Conservation (phyloP, 305 asterid genomes). For the Euphrasia arctica region DNA sequence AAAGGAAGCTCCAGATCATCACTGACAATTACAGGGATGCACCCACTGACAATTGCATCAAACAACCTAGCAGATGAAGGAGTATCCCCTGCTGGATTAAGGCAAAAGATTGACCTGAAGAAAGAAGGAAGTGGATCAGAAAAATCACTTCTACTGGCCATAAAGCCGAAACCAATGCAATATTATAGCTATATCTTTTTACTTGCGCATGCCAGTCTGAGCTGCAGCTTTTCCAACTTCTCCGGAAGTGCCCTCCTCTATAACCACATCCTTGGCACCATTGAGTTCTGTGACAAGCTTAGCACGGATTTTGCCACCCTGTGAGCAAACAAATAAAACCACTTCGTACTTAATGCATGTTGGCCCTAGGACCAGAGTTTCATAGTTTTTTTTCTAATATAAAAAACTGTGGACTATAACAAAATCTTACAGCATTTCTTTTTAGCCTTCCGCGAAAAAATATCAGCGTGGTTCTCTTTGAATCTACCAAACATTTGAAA, state of each 20-base stretch:
- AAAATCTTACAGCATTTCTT: conserved; percentile 84
- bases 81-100: conserved; percentile 95
- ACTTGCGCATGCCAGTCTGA: conserved; percentile 95
- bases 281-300: conserved; percentile 75
- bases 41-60: conserved; percentile 96
- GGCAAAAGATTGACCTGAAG: conserved; percentile 87
- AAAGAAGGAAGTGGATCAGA: conserved; percentile 30
- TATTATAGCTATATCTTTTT: conserved; percentile 27
- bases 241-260: conserved; percentile 93
- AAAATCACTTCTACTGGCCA: conserved; percentile 19
- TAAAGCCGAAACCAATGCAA: conserved; percentile 21
- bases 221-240: conserved; percentile 84
- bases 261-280: conserved; percentile 67
- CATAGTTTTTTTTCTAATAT: background rate
- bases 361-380: no score
- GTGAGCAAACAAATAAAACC: conserved; percentile 25
- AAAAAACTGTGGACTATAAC: conserved; percentile 14
- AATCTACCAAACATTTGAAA: conserved; percentile 65
- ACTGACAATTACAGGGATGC: conserved; percentile 91
- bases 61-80: conserved; percentile 98
- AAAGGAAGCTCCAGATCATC: conserved; percentile 98
- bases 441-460: conserved; percentile 95
- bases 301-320: conserved; percentile 97
- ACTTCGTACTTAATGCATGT: no score
- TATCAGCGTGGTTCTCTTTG: conserved; percentile 74